phyloP scores from a whole-genome alignment of 768 basidiomycete species.

The Suillus subaureus region DNA sequence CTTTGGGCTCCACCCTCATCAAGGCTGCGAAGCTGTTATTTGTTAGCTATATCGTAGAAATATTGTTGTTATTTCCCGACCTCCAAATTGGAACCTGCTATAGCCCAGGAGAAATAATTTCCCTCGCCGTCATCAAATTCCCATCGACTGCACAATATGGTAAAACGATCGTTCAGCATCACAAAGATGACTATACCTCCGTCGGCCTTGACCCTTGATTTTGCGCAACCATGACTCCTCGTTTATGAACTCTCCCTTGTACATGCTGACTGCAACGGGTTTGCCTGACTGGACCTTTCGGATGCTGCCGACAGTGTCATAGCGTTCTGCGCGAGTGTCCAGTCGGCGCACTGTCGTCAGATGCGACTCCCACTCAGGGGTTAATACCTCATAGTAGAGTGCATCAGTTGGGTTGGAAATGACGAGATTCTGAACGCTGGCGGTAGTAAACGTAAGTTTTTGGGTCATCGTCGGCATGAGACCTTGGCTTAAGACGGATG shows the following conservation, averaged over 20 bases:
- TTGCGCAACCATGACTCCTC: conserved; percentile 35
- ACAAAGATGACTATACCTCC: conserved; percentile 10
- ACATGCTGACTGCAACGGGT: conserved; percentile 33
- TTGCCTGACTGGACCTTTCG: conserved; percentile 33
- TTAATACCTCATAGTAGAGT: conserved; percentile 43
- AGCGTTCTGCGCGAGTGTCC: conserved; percentile 31
- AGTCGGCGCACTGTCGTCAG: conserved; percentile 38
- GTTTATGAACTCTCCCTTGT: conserved; percentile 27
- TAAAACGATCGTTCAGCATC: conserved; percentile 2
- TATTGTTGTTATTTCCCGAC: conserved; percentile 5
- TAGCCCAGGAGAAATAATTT: conserved; percentile 22
- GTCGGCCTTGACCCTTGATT: conserved; percentile 16
- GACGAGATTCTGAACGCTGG: conserved; percentile 38
- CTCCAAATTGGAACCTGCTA: conserved; percentile 14
- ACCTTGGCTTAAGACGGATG: background rate
- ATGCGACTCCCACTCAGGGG: conserved; percentile 38
- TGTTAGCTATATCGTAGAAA: background rate
- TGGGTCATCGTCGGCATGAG: conserved; percentile 23
- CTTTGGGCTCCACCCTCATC: conserved; percentile 28
- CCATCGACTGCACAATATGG: conserved; percentile 19
- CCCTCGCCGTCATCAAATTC: conserved; percentile 28
- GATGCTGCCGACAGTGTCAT: conserved; percentile 34
- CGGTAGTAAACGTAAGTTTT: conserved; percentile 40
- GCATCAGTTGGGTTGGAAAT: conserved; percentile 40
- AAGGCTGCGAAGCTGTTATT: conserved; percentile 27